Evolutionary conservation across 106 monocot species (phyloP).

Genomic region (Xerophyta viscosa): DNA sequence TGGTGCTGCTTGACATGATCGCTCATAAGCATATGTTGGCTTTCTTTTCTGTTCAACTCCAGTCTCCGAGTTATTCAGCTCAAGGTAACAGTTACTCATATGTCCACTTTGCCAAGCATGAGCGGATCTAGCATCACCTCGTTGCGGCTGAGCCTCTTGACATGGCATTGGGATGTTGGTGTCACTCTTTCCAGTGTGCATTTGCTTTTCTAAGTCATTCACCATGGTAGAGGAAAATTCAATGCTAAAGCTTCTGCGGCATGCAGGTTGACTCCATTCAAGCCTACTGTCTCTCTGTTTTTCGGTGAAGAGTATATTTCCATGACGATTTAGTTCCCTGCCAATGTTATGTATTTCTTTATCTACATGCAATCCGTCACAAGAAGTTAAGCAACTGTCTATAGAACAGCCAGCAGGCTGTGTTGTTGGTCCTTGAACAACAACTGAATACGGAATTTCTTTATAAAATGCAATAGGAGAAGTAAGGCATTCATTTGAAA

Average conservation of each 20-base stretch:
- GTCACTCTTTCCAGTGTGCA: background rate
- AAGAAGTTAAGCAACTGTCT: slow-evolving; percentile 41
- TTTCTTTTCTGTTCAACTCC: slow-evolving; percentile 1
- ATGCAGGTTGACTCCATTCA: slow-evolving; percentile 5
- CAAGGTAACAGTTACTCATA: background rate
- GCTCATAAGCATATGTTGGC: slow-evolving; percentile 2
- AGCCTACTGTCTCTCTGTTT: background rate
- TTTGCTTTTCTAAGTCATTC: background rate
- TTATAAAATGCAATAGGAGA: slow-evolving; percentile 11
- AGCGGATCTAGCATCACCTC: background rate
- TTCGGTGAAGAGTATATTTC: background rate
- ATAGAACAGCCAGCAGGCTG: slow-evolving; percentile 26
- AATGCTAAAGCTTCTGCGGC: slow-evolving; percentile 1
- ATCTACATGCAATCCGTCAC: slow-evolving; percentile 20
- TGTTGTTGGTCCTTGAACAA: slow-evolving; percentile 8
- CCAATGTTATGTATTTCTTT: slow-evolving; percentile 15
- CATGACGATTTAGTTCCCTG: background rate
- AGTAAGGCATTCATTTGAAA: slow-evolving; percentile 39
- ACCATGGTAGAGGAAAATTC: background rate
- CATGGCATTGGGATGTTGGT: background rate
- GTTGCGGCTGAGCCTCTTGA: too few relatives aligned
- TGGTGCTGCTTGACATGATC: background rate
- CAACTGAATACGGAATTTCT: slow-evolving; percentile 16
- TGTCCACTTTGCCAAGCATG: slow-evolving; percentile 4
- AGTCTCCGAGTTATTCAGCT: background rate